phyloP scores from a whole-genome alignment of 2,329 filamentous ascomycete genomes.

The Zymoseptoria brevis region DNA sequence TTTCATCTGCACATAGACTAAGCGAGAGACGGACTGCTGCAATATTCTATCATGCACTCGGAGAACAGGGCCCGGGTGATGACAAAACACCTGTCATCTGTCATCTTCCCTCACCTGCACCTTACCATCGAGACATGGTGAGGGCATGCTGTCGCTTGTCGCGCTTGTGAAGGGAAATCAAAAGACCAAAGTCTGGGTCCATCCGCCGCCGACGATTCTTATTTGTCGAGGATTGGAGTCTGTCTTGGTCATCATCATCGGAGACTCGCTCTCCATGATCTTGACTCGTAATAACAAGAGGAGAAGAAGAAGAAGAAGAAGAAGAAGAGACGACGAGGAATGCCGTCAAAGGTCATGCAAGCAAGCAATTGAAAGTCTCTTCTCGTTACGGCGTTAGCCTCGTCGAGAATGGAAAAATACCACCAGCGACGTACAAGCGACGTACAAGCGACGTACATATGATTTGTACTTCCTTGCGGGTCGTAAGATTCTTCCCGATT shows the following conservation, averaged over 20 bases:
- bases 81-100: neutral
- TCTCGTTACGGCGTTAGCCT: neutral
- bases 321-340: neutral
- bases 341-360: neutral
- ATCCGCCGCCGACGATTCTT: no score
- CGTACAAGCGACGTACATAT: no score
- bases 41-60: neutral
- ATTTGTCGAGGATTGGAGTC: no score
- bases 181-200: no score
- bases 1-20: no score
- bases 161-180: neutral
- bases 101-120: neutral
- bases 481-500: neutral
- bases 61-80: neutral
- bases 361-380: neutral
- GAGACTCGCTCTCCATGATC: neutral
- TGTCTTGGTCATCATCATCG: no score
- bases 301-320: neutral
- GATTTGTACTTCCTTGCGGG: neutral
- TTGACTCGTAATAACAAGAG: neutral
- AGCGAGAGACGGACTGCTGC: no score
- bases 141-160: neutral
- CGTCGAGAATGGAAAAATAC: neutral
- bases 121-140: neutral
- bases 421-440: no score